Evolutionary conservation across 148 eudicot genomes (phyloP).

Genomic region (Rhododendron simsii): DNA sequence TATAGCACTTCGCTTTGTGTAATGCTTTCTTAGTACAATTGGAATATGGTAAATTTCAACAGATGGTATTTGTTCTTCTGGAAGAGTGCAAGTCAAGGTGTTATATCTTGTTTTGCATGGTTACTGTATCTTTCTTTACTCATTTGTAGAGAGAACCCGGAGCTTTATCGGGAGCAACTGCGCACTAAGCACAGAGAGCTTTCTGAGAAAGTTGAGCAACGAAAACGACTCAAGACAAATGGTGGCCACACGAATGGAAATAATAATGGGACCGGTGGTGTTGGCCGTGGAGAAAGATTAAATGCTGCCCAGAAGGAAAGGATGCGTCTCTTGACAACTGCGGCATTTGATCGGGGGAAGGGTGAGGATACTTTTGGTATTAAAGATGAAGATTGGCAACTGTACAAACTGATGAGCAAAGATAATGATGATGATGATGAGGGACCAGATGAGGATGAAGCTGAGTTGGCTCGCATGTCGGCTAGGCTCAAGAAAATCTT

Average conservation of each 20-base stretch:
- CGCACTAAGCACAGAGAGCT: constrained; percentile 67
- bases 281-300: constrained; percentile 97
- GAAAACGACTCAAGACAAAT: constrained; percentile 73
- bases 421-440: constrained; percentile 94
- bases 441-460: constrained; percentile 76
- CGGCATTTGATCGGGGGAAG: constrained; percentile 97
- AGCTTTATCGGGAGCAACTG: constrained; percentile 72
- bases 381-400: constrained; percentile 98
- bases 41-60: neutral
- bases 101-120: neutral
- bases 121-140: neutral
- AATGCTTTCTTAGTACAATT: neutral
- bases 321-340: constrained; percentile 94
- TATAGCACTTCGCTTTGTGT: neutral
- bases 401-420: constrained; percentile 89
- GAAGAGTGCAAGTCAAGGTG: neutral
- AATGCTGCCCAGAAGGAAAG: constrained; percentile 95
- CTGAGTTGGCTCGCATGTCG: constrained; percentile 75
- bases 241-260: constrained; percentile 58
- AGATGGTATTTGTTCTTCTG: neutral
- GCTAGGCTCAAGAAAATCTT: constrained; percentile 49
- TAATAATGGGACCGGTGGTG: constrained; percentile 64
- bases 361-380: constrained; percentile 98
- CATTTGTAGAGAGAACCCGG: constrained; percentile 64
- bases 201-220: constrained; percentile 83